Evolutionary conservation across 495 filamentous ascomycete genomes (phyloP), one percentile per base, ranked within the genome.

Genomic region (Podospora anserina): DNA sequence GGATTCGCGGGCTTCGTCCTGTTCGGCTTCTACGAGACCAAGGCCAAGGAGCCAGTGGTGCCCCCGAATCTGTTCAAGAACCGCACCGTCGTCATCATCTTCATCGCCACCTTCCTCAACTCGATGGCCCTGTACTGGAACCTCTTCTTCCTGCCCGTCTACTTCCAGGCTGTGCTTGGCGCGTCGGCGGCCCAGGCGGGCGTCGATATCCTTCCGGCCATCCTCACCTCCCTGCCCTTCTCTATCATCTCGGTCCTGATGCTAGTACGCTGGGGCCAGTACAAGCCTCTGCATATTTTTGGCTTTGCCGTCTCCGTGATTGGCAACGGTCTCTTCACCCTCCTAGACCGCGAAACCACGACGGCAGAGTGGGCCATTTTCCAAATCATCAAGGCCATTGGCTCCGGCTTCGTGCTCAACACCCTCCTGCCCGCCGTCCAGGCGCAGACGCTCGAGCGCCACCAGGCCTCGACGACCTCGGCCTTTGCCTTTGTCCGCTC

Each of bases 81-180:
- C 49, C 76, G 78, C 16, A 78, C 77, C 7, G 70, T 75, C 2
- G 63, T 64, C 55, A 69, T 69, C 67, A 53, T 68, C 20, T 72
- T 74, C 57, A 60, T 64, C 49, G 20, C 60, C 56, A 76, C 73
- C 0, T 78, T 78, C 59, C 55, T 78, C 20, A 63, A 74, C 63
- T 65, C 69, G 3, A 20, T 71, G 23, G 30, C 72, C n/a, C 62
- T 66, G 7, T 72, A 75, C 57, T 83, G 79, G 79, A 64, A 73
- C n/a, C 66, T 76, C 23, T 84, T 78, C 70, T 84, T 84, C 71
- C 58, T 85, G 0, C 80, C 83, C 0, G 71, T 86, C 6, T 86
- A 83, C 69, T 85, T 85, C 72, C 81, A 84, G 59, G 75, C 72
- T 5, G 78, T 84, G 4, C 75, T 75, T 4, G 66, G 72, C 11